Percentiles rank a stretch among this genome's conserved stretches.
Evolutionary conservation across 805 yeast genomes (phyloP).

Genomic region (Wickerhamomyces bovis): DNA sequence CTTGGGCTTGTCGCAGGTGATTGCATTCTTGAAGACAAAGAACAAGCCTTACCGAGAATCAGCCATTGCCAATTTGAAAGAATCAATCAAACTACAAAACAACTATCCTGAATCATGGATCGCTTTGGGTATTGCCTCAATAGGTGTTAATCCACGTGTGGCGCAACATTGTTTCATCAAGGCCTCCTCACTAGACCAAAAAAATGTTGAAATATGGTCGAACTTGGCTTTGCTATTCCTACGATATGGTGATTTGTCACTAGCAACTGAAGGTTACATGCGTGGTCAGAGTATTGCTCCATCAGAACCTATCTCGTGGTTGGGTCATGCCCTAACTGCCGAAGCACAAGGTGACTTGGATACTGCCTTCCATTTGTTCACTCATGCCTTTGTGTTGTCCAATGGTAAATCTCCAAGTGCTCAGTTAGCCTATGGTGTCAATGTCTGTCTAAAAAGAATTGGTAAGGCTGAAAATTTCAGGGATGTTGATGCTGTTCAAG

Average conservation of each 20-base stretch:
- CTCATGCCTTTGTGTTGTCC: conserved; percentile 75
- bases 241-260: conserved; percentile 55
- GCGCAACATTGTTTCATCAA: conserved; percentile 92
- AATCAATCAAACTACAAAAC: conserved; percentile 66
- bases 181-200: conserved; percentile 64
- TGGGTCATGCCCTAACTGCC: conserved; percentile 70
- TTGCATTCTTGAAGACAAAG: conserved; percentile 33
- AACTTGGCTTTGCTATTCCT: conserved; percentile 77
- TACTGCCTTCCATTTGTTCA: conserved; percentile 53
- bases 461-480: conserved; percentile 41
- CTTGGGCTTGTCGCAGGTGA: conserved; percentile 59
- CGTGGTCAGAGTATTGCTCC: conserved; percentile 83
- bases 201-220: conserved; percentile 68
- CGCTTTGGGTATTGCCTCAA: conserved; percentile 72
- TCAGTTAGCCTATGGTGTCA: conserved; percentile 64
- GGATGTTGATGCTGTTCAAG: conserved; percentile 56
- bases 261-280: conserved; percentile 67
- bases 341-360: conserved; percentile 43
- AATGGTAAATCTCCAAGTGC: conserved; percentile 67
- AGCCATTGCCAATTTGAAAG: conserved; percentile 54
- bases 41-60: conserved; percentile 34
- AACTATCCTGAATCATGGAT: conserved; percentile 73
- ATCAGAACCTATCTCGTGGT: conserved; percentile 69
- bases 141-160: conserved; percentile 56
- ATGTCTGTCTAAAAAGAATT: conserved; percentile 42